Conservation (phyloP, 2,329 filamentous ascomycete genomes). For the Aureobasidium leucospermi region DNA sequence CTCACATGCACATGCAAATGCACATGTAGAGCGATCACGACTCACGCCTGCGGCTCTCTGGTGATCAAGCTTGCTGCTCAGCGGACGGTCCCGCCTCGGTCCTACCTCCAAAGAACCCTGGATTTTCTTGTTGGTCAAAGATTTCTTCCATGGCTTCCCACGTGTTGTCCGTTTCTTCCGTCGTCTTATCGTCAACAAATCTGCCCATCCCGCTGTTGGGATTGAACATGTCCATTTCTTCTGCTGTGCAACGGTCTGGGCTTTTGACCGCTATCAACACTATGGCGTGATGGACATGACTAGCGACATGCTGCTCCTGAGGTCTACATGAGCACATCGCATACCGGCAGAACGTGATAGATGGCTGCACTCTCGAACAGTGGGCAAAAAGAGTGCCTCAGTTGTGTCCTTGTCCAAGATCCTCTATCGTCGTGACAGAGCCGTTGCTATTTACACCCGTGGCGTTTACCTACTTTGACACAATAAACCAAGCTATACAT, state of each 20-base stretch:
- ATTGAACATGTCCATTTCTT: not conserved
- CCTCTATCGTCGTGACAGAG: too few relatives aligned
- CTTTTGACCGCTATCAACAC: not conserved
- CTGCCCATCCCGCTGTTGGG: not conserved
- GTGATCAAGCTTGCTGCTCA: slow-evolving; percentile 1
- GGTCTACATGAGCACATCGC: not conserved
- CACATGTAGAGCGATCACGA: not conserved
- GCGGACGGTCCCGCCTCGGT: not conserved
- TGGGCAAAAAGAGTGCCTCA: too few relatives aligned
- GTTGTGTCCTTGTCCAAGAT: too few relatives aligned
- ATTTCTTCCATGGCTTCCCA: not conserved
- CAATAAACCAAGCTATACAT: not conserved
- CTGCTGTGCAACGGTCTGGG: slow-evolving; percentile 2
- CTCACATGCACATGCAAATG: not conserved
- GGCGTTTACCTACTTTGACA: not conserved
- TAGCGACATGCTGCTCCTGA: not conserved
- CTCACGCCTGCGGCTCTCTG: slow-evolving; percentile 1
- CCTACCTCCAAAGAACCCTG: slow-evolving; percentile 1
- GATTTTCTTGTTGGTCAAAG: slow-evolving; percentile 7
- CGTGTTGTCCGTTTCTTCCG: not conserved
- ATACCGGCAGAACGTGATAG: not conserved
- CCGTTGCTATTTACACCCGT: not conserved
- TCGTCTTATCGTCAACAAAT: slow-evolving; percentile 7
- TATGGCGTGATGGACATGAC: slow-evolving; percentile 2
- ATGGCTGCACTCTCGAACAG: too few relatives aligned